Conservation (phyloP, 2,329 filamentous ascomycete genomes). For the Akanthomyces lecanii region DNA sequence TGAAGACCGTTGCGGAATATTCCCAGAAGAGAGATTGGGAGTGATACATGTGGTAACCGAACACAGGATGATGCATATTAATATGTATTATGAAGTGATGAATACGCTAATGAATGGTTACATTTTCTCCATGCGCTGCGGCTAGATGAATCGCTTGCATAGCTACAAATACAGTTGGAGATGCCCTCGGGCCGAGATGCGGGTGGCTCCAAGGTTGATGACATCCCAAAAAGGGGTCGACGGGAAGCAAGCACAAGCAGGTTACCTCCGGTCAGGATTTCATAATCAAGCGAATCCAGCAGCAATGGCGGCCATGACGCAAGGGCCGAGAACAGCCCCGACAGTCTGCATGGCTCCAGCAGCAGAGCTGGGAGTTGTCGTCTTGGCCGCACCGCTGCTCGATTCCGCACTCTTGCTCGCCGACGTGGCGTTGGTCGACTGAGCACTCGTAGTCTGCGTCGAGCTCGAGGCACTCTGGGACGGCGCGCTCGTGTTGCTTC, state of each 20-base stretch:
- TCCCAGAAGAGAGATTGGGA: neutral
- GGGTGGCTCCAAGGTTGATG: no score
- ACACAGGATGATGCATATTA: neutral
- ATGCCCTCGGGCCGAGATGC: no score
- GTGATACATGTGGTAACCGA: neutral
- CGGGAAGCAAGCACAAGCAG: no score
- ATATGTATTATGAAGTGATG: neutral
- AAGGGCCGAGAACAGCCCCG: neutral
- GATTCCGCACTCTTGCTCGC: neutral
- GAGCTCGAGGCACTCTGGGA: neutral
- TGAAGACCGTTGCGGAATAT: neutral
- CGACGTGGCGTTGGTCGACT: neutral
- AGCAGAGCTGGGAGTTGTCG: constrained; percentile 1
- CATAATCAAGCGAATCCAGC: neutral
- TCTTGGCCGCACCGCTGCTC: neutral
- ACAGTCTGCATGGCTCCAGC: neutral
- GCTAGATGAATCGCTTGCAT: neutral
- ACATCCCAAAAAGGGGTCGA: neutral
- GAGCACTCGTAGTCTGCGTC: neutral
- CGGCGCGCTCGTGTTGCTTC: neutral
- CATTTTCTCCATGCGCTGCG: no score
- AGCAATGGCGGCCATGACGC: constrained; percentile 1
- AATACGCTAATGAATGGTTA: no score
- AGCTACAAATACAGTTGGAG: neutral
- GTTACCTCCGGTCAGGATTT: no score